A percentile compares a stretch with the other conserved stretches of the same genome.
Evolutionary conservation across 1,139 yeast species (phyloP).

Genomic region (Pichia sp.): DNA sequence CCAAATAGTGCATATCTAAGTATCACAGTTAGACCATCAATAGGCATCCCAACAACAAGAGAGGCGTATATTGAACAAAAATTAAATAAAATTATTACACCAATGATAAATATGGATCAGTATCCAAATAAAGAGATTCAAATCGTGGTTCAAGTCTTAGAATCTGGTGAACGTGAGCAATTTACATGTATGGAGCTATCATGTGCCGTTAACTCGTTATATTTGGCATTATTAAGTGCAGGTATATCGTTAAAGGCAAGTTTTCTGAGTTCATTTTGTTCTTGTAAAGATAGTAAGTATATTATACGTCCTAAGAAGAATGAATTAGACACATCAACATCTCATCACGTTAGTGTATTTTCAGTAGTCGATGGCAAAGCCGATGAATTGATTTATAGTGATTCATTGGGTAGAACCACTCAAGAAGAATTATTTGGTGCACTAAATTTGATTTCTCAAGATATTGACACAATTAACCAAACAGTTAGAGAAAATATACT

Average conservation of each 20-base stretch:
- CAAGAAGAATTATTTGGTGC: conserved; percentile 47
- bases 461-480: conserved; percentile 41
- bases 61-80: conserved; percentile 74
- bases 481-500: conserved; percentile 42
- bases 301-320: conserved; percentile 39
- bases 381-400: conserved; percentile 54
- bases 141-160: conserved; percentile 74
- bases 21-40: conserved; percentile 71
- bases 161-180: conserved; percentile 32
- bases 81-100: conserved; percentile 53
- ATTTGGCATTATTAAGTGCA: conserved; percentile 71
- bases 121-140: conserved; percentile 85
- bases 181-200: conserved; percentile 52
- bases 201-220: conserved; percentile 52
- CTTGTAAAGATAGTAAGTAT: conserved; percentile 33
- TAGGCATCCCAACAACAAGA: conserved; percentile 70
- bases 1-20: conserved; percentile 78
- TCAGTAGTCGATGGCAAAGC: conserved; percentile 48
- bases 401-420: conserved; percentile 65
- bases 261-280: conserved; percentile 49
- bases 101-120: conserved; percentile 55
- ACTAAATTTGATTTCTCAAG: conserved; percentile 41
- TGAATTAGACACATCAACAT: conserved; percentile 39
- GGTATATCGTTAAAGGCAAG: conserved; percentile 63
- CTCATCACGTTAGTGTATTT: conserved; percentile 62